These are phyloP conservation scores for Saccharum officinarum DNA, from an alignment of 176 grass and related monocot genomes.

Conservation along the genomic window DNA sequence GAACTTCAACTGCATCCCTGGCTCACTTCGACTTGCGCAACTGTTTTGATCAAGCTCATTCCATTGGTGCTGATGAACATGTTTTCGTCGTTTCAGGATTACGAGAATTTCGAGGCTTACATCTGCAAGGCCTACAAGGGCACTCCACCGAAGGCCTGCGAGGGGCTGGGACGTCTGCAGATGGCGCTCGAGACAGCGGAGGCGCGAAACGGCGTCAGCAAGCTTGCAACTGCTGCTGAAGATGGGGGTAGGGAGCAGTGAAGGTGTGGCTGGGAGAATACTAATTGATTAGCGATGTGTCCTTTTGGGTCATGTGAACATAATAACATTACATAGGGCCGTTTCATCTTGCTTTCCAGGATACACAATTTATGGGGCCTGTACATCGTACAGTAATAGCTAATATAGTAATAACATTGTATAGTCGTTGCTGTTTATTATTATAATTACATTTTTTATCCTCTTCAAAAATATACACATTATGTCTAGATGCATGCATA, in stretches of 20 bases:
- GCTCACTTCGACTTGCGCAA: not conserved
- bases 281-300: not conserved
- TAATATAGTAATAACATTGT: not conserved
- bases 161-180: slow-evolving; percentile 18
- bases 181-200: slow-evolving; percentile 18
- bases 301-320: not conserved
- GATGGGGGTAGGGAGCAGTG: slow-evolving; percentile 8
- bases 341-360: not conserved
- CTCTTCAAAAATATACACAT: not conserved
- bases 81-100: slow-evolving; percentile 54
- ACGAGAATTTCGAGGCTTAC: slow-evolving; percentile 66
- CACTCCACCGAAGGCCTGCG: slow-evolving; percentile 54
- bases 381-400: not conserved
- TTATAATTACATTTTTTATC: not conserved
- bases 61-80: not conserved
- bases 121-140: slow-evolving; percentile 84
- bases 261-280: slow-evolving; percentile 22
- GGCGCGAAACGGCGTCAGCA: slow-evolving; percentile 18
- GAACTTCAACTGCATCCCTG: not conserved
- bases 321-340: not conserved
- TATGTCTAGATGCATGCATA: not conserved
- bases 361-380: not conserved
- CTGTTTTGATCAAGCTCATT: not conserved
- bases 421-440: no score
- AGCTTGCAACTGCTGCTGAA: not conserved